Percentiles rank a stretch among this genome's conserved stretches.
These are phyloP conservation scores for Diutina siamensis DNA, from an alignment of 1,139 yeast genomes.

Conservation along the genomic window DNA sequence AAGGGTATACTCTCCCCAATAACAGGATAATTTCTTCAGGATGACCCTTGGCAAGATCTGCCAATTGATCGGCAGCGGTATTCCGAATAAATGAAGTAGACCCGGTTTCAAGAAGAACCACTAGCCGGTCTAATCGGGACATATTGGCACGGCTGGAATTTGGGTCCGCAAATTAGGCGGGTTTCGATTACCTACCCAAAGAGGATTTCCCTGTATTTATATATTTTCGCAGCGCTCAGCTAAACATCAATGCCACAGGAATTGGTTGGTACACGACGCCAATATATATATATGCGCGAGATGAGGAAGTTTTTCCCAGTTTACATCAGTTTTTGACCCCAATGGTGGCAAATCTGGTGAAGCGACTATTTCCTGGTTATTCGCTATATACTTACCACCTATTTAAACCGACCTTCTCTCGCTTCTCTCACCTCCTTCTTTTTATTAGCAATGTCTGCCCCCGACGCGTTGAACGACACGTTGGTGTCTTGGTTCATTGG, in stretches of 20 bases:
- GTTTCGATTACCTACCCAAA: background rate
- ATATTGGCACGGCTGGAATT: conserved; percentile 11
- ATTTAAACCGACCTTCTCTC: conserved; percentile 28
- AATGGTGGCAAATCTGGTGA: too few species aligned
- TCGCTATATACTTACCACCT: conserved; percentile 17
- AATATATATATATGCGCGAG: background rate
- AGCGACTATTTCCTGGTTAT: too few species aligned
- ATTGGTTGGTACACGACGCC: background rate
- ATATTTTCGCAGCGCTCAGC: background rate
- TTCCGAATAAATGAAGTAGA: conserved; percentile 88
- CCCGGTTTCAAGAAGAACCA: conserved; percentile 81
- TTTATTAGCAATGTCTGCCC: conserved; percentile 39
- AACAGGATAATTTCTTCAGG: conserved; percentile 85
- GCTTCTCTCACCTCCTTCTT: conserved; percentile 40
- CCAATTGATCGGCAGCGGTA: conserved; percentile 95
- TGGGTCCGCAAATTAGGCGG: background rate
- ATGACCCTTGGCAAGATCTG: conserved; percentile 87
- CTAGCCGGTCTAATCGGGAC: conserved; percentile 60
- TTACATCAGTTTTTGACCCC: too few species aligned
- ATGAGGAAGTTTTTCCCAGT: too few species aligned
- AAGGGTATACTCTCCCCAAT: conserved; percentile 85
- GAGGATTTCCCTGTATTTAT: background rate
- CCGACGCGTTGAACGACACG: conserved; percentile 49
- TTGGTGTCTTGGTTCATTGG: conserved; percentile 76
- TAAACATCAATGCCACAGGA: background rate